Percentiles rank a stretch among this genome's conserved stretches.
phyloP scores from a whole-genome alignment of 345 rosid genomes.

The Arabidopsis arenosa region DNA sequence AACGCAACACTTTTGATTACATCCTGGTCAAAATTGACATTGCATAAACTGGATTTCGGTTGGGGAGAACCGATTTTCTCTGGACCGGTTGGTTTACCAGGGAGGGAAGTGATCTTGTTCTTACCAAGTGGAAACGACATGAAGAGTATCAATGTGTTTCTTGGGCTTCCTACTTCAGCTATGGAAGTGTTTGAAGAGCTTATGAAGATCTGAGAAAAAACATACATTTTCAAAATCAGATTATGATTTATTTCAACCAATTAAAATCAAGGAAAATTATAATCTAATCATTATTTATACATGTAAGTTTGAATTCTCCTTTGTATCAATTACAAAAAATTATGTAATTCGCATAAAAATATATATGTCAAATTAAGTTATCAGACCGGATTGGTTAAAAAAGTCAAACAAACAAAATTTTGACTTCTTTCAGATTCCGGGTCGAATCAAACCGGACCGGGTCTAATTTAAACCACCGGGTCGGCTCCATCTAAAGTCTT shows the following conservation, averaged over 20 bases:
- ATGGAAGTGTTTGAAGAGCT: constrained; percentile 68
- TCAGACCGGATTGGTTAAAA: too few relatives aligned
- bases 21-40: constrained; percentile 75
- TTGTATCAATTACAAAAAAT: neutral
- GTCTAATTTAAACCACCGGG: neutral
- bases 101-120: constrained; percentile 72
- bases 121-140: constrained; percentile 57
- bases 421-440: neutral
- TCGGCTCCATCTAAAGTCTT: constrained; percentile 1
- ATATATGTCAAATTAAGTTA: neutral
- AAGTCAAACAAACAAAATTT: neutral
- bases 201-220: constrained; percentile 37
- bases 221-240: neutral
- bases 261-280: neutral
- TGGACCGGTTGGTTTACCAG: constrained; percentile 79
- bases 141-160: constrained; percentile 65
- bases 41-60: constrained; percentile 72
- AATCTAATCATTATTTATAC: neutral
- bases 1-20: constrained; percentile 74
- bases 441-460: neutral
- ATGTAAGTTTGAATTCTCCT: neutral
- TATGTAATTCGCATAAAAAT: constrained; percentile 5
- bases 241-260: neutral
- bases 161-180: constrained; percentile 81
- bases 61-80: constrained; percentile 79